These are phyloP conservation scores for Polyporus tsugae DNA, from an alignment of 1,284 basidiomycete species.

Conservation along the genomic window DNA sequence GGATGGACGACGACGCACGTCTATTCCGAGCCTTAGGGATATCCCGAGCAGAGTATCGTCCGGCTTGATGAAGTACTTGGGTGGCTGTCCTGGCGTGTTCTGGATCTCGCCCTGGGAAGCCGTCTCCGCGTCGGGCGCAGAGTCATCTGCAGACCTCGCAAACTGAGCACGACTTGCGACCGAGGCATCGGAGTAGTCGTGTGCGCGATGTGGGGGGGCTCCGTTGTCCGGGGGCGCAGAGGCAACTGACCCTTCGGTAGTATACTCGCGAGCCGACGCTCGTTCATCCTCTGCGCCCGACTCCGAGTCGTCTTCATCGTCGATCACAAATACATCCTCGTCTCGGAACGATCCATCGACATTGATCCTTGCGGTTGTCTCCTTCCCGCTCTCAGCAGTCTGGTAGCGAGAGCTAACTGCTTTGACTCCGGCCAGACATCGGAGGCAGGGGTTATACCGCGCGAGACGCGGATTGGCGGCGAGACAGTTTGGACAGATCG, in stretches of 20 bases:
- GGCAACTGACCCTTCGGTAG: not conserved
- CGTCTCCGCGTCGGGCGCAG: conserved; percentile 1
- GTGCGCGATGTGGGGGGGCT: not conserved
- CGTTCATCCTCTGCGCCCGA: conserved; percentile 21
- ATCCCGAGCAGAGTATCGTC: conserved; percentile 75
- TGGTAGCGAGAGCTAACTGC: conserved; percentile 46
- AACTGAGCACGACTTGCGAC: not conserved
- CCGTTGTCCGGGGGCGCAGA: not conserved
- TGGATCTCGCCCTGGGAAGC: not conserved
- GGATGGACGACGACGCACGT: conserved; percentile 64
- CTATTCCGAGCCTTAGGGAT: conserved; percentile 63
- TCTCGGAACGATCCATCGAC: conserved; percentile 63
- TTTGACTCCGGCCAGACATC: conserved; percentile 64
- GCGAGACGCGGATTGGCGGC: conserved; percentile 62
- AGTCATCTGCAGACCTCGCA: not conserved
- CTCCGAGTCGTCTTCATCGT: conserved; percentile 54
- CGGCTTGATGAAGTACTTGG: conserved; percentile 64
- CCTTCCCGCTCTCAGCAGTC: not conserved
- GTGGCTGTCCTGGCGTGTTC: conserved; percentile 6
- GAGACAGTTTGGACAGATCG: conserved; percentile 66
- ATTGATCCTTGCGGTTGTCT: conserved; percentile 43
- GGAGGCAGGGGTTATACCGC: conserved; percentile 71
- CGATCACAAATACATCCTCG: conserved; percentile 68
- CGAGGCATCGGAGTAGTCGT: not conserved
- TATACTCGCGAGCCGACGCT: no score